Conservation (phyloP, 1,284 basidiomycete genomes). For the Papiliotrema nemorosa region DNA sequence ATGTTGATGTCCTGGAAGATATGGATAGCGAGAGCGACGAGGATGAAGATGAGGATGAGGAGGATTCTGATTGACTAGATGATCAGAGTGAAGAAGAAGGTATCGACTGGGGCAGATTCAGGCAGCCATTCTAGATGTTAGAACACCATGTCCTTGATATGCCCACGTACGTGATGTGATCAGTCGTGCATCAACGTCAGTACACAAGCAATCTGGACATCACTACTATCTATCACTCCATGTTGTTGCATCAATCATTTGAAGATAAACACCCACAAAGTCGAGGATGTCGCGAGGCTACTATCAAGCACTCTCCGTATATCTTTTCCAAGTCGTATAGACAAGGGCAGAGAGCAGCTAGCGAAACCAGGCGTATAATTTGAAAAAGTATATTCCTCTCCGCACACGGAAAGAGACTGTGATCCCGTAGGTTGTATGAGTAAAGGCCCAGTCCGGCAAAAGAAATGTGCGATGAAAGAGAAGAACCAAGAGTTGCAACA, state of each 20-base stretch:
- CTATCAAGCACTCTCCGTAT: slow-evolving; percentile 45
- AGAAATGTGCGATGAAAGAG: slow-evolving; percentile 1
- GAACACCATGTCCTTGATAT: slow-evolving; percentile 11
- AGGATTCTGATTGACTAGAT: slow-evolving; percentile 18
- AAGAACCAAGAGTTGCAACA: slow-evolving; percentile 2
- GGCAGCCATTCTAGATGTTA: slow-evolving; percentile 6
- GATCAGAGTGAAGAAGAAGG: slow-evolving; percentile 17
- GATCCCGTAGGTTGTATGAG: background rate
- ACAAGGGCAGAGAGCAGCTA: slow-evolving; percentile 22
- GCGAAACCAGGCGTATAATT: slow-evolving; percentile 33
- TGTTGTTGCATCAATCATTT: background rate
- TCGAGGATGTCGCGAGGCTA: slow-evolving; percentile 39
- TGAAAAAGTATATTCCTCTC: slow-evolving; percentile 15
- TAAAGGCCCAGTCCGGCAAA: background rate
- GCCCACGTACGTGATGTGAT: background rate
- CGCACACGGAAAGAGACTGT: slow-evolving; percentile 13
- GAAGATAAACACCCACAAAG: background rate
- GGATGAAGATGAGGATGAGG: slow-evolving; percentile 35
- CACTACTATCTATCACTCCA: background rate
- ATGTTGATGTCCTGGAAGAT: slow-evolving; percentile 45
- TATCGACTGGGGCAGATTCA: slow-evolving; percentile 18
- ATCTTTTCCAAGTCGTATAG: slow-evolving; percentile 16
- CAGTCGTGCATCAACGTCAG: background rate
- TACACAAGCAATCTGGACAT: too few species aligned
- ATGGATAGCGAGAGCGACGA: slow-evolving; percentile 46